These are phyloP conservation scores for Typha latifolia DNA, from an alignment of 176 grass and related monocot species.

Conservation along the genomic window DNA sequence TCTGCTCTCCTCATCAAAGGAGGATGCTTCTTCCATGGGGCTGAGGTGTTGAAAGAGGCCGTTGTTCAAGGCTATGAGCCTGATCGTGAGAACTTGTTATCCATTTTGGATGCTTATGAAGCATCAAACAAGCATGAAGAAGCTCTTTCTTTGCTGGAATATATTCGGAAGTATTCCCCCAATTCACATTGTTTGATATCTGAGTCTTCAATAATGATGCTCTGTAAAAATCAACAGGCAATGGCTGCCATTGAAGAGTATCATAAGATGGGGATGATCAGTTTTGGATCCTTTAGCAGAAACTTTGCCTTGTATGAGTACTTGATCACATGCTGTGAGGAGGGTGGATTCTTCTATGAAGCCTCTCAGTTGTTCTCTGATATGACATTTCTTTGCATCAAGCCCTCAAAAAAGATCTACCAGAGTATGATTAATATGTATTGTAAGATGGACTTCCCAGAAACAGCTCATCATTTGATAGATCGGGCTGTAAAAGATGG, in stretches of 20 bases:
- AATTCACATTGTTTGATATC: conserved; percentile 49
- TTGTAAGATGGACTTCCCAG: conserved; percentile 83
- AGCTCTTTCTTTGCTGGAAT: conserved; percentile 61
- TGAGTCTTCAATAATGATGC: conserved; percentile 66
- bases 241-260: conserved; percentile 54
- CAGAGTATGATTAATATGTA: conserved; percentile 54
- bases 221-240: conserved; percentile 51
- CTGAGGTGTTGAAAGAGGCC: conserved; percentile 61
- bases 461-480: conserved; percentile 65
- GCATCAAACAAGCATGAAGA: conserved; percentile 36
- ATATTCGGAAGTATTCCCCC: conserved; percentile 35
- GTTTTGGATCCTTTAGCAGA: conserved; percentile 31
- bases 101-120: conserved; percentile 56
- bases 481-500: conserved; percentile 38
- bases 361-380: conserved; percentile 77
- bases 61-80: conserved; percentile 46
- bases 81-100: conserved; percentile 49
- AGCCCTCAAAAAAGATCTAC: conserved; percentile 50
- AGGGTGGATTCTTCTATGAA: conserved; percentile 50
- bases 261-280: conserved; percentile 31
- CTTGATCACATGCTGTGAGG: conserved; percentile 60
- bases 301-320: conserved; percentile 49
- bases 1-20: conserved; percentile 48
- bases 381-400: conserved; percentile 62
- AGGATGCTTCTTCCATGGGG: conserved; percentile 51